Evolutionary conservation across 306 rosid species (phyloP), one percentile per base, ranked within the genome.

Genomic region (Sophora flavescens): DNA sequence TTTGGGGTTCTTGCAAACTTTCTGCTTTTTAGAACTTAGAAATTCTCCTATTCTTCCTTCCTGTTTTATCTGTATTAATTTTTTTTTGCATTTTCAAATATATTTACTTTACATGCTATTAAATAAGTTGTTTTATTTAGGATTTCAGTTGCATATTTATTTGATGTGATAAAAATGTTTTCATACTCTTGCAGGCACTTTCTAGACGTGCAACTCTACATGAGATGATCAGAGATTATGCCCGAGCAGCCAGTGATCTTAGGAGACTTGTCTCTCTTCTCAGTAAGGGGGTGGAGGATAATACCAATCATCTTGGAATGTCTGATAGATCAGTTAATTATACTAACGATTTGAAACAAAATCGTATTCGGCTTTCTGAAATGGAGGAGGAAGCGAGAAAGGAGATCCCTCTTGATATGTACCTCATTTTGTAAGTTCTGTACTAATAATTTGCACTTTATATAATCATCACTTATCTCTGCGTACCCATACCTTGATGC

Each of bases 161-260:
- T 22, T 32, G 3, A 48, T 73, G 48, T 73, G 78, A 18, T 28
- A 65, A 67, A 17, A 57, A 70, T 72, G 74, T 63, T 58, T 74
- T 74, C 70, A 47, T 70, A 63, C 79, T 65, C 75, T 72, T 70
- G 56, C 83, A 95, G 98, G 98, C 98, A 74, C 89, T 95, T 75
- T 92, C 97, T 78, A 89, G 98, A 80, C 93, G 97, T 75, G 97
- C 96, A 68, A 72, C 89, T 52, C 68, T 95, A 63, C 85, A 83
- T 68, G 97, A 85, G 85, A 92, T 84, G 91, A 92, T 95, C 74
- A 87, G 98, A 87, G 97, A 95, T 81, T 92, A 95, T 77, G 91
- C 79, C 51, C 97, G 89, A 90, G 98, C 97, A 39, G 96, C 89
- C 76, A 80, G 51, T 38, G 98, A 95, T 83, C 89, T 92, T 75